Evolutionary conservation across 2,329 filamentous ascomycete genomes (phyloP), one percentile per base, ranked within the genome.

Genomic region (Talaromyces amestolkiae): DNA sequence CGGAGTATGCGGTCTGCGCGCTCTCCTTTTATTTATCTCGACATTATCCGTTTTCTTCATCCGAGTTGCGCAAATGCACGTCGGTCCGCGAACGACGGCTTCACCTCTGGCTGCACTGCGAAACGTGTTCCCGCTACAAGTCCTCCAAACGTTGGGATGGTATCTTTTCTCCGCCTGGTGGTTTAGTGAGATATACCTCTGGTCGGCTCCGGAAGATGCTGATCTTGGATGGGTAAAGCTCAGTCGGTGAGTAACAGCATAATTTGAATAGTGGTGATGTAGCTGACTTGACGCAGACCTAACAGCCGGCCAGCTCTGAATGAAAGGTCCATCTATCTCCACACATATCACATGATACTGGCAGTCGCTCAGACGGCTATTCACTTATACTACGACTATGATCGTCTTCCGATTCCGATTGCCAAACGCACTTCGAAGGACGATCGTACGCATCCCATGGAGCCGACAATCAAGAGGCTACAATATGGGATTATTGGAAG

Each of bases 251-350:
- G 88, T 85, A 19, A 22, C 47, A 15, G n/a, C 11, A 13, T 39
- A 22, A 15, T 56, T 35, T 37, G 2, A 17, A 22, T 6, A 17
- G 19, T 24, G 53, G 9, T 37, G 17, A 35, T 24, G 5, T 24
- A 35, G 31, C 53, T 56, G 19, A 56, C 19, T 37, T 39, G 53
- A 24, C 10, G 19, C 66, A 82, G 80, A 67, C 74, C 80, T 11
- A 82, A 85, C 69, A 91, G 95, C 75, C 86, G 93, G 41, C 85
- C 90, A 22, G 85, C 87, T 61, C 79, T 97, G 66, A 98, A 98
- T 75, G 94, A 98, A 81, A 87, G 91, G 69, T 89, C 92, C 0
- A 85, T 98, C 31, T 95, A 93, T 74, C 82, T 97, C 60, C 88
- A 91, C 39, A 86, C 85, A 66, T 88, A 91, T 72, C 86, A 95